These are phyloP conservation scores for Leucosporidium scottii DNA, from an alignment of 768 basidiomycete genomes.

Conservation along the genomic window DNA sequence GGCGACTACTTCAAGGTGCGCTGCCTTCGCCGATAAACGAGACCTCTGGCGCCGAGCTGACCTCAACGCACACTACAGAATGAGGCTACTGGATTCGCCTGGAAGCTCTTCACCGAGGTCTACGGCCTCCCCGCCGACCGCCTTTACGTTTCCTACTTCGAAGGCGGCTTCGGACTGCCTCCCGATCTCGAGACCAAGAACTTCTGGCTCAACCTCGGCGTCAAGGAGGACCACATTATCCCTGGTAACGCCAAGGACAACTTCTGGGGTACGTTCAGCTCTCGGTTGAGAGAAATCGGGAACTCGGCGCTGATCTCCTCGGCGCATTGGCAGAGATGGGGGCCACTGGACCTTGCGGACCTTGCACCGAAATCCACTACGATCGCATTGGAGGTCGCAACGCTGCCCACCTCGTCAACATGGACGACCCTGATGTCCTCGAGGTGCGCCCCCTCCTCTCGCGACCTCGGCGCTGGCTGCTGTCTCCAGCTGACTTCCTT, in stretches of 20 bases:
- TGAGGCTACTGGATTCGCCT: conserved; percentile 87
- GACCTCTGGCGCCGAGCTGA: background rate
- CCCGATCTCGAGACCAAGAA: conserved; percentile 83
- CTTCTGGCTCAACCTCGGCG: conserved; percentile 80
- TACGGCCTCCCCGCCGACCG: conserved; percentile 82
- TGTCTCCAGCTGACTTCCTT: background rate
- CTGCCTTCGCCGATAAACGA: background rate
- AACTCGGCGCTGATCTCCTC: background rate
- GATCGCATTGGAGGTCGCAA: conserved; percentile 98
- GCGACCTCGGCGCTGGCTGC: background rate
- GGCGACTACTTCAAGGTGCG: conserved; percentile 97
- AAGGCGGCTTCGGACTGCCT: conserved; percentile 82
- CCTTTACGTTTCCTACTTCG: conserved; percentile 95
- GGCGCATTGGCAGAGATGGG: conserved; percentile 72
- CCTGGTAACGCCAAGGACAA: conserved; percentile 95
- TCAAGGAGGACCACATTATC: conserved; percentile 79
- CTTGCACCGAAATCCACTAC: conserved; percentile 95
- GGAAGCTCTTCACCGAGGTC: conserved; percentile 85
- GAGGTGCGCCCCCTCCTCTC: conserved; percentile 45
- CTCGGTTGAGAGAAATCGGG: background rate
- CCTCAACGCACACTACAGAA: conserved; percentile 50
- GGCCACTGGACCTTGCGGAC: conserved; percentile 93
- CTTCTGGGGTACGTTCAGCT: conserved; percentile 77
- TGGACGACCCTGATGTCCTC: conserved; percentile 91
- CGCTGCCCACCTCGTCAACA: conserved; percentile 84